phyloP scores from a whole-genome alignment of 208 protist genomes.

The Acanthamoeba castellanii region DNA sequence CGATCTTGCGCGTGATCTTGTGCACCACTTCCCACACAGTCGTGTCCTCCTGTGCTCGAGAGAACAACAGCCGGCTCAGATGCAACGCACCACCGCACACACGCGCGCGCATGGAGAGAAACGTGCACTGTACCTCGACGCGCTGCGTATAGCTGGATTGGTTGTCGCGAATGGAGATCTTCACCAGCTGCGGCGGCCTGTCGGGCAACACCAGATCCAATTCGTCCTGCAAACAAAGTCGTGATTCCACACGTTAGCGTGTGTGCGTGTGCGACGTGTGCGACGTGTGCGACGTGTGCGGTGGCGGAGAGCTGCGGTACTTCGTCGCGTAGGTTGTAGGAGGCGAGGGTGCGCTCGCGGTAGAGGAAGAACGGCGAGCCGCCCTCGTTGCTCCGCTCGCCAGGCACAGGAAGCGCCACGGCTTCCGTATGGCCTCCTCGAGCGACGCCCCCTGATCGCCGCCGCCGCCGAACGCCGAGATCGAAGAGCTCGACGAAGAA shows the following conservation, averaged over 20 bases:
- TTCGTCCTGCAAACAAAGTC: neutral
- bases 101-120: too few relatives aligned
- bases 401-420: neutral
- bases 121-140: neutral
- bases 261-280: neutral
- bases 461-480: neutral
- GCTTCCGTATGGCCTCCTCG: neutral
- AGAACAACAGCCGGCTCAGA: neutral
- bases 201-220: neutral
- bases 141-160: neutral
- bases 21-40: slow-evolving; percentile 19
- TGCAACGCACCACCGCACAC: neutral
- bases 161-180: neutral
- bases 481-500: too few relatives aligned
- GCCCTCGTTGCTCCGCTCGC: neutral
- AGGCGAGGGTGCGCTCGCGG: neutral
- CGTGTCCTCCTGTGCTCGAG: neutral
- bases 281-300: neutral
- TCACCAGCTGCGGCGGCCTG: neutral
- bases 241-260: neutral
- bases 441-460: neutral
- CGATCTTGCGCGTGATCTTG: neutral
- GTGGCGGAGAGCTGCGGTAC: neutral
- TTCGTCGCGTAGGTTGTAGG: neutral
- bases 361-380: neutral